Conservation (phyloP, 305 asterid species). For the Rubia balearica region DNA sequence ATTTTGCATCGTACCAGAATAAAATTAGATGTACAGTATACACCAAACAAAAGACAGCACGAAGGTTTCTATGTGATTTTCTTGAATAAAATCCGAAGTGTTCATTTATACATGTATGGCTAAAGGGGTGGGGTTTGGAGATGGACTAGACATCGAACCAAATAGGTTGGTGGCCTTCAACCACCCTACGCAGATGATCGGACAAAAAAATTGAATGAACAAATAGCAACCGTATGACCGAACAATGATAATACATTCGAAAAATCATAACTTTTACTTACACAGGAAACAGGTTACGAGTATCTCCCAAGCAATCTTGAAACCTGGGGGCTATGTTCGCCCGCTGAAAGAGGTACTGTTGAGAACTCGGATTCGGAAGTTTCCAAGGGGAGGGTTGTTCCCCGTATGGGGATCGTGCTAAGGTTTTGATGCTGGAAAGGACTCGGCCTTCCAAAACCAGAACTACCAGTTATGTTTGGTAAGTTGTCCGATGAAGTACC, state of each 20-base stretch:
- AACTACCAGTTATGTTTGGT: constrained; percentile 18
- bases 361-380: constrained; percentile 77
- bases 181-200: not conserved
- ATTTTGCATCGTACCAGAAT: not conserved
- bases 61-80: not conserved
- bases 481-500: constrained; percentile 30
- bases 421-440: constrained; percentile 17
- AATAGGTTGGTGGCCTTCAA: not conserved
- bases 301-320: constrained; percentile 49
- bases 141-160: constrained; percentile 2
- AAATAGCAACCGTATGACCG: constrained; percentile 4
- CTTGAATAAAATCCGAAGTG: not conserved
- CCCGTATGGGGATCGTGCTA: constrained; percentile 29
- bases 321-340: constrained; percentile 42
- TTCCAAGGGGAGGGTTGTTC: constrained; percentile 33
- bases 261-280: constrained; percentile 24
- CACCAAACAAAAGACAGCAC: not conserved
- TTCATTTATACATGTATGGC: constrained; percentile 4
- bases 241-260: not conserved
- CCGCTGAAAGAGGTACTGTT: constrained; percentile 72
- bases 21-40: too few relatives aligned
- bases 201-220: constrained; percentile 11
- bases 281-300: constrained; percentile 32
- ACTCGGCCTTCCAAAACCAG: constrained; percentile 24
- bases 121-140: not conserved